phyloP scores from a whole-genome alignment of 176 grass and related monocot genomes.

The Phragmites australis region DNA sequence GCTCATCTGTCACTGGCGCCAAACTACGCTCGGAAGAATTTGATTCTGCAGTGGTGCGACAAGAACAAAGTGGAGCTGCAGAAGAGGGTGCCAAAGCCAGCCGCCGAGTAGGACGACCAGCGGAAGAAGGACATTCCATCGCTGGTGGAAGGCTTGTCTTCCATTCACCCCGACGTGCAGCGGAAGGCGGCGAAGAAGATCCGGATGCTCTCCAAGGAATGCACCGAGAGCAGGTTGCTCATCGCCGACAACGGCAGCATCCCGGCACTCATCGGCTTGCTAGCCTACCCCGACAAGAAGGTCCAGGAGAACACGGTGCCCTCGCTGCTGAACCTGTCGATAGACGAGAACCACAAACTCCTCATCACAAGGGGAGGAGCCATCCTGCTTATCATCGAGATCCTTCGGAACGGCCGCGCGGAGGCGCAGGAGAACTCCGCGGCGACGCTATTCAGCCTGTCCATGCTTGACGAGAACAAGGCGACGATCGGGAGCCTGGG shows the following conservation, averaged over 20 bases:
- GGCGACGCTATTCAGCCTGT: conserved; percentile 71
- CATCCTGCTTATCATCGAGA: conserved; percentile 62
- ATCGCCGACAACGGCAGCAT: conserved; percentile 53
- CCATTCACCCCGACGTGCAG: conserved; percentile 71
- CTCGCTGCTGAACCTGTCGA: conserved; percentile 67
- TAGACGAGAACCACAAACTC: conserved; percentile 62
- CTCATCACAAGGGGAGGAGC: conserved; percentile 59
- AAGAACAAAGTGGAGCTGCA: conserved; percentile 70
- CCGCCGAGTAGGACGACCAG: conserved; percentile 10
- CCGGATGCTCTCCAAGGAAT: conserved; percentile 64
- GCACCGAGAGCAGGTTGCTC: conserved; percentile 54
- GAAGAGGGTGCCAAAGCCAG: conserved; percentile 52
- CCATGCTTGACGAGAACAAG: conserved; percentile 74
- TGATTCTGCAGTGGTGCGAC: conserved; percentile 75
- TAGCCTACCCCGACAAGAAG: conserved; percentile 58
- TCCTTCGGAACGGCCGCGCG: conserved; percentile 54
- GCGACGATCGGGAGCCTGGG: conserved; percentile 48
- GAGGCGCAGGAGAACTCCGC: conserved; percentile 72
- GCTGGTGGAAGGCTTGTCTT: conserved; percentile 52
- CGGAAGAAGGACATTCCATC: conserved; percentile 57
- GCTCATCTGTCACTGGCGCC: conserved; percentile 58
- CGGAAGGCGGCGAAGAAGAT: conserved; percentile 65
- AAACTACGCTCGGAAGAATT: conserved; percentile 68
- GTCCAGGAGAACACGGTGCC: conserved; percentile 71
- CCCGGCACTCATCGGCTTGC: conserved; percentile 52